Evolutionary conservation across 1,284 basidiomycete genomes (phyloP), one percentile per base, ranked within the genome.

Genomic region (Apiotrichum mycotoxinovorans): DNA sequence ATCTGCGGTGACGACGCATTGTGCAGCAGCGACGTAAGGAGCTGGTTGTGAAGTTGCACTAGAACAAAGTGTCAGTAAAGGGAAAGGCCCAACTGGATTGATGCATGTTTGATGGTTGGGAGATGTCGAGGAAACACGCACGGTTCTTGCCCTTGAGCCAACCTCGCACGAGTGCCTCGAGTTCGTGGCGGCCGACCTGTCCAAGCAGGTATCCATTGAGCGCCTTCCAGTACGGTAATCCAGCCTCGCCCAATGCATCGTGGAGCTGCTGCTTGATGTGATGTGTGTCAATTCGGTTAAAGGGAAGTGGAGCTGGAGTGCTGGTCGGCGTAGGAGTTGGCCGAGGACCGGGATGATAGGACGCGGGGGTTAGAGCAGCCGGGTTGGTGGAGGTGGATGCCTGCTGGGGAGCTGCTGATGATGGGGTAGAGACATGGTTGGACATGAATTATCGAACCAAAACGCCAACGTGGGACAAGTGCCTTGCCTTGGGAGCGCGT

Each of bases 261-360:
- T 90, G 80, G 56, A 91, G 85, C 15, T 90, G 80, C 68, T 89
- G 87, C 81, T 88, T 87, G 45, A 84, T 83, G 33, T 84, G 79
- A 9, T 69, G 65, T 1, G 66, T 68, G 52, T 74, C 73, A n/a
- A 63, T 60, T 14, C 69, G 56, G 15, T 66, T 57, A 44, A 72
- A 67, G 3, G 65, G 79, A 20, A 77, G 22, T 12, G 46, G 46
- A n/a, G 46, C 75, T 69, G 46, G 25, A 11, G 41, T 35, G 78
- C 61, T 54, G 84, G 80, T 25, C 20, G 81, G 81, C 7, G 84
- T 79, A 25, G 47, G 42, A 14, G 37, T 26, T 48, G 65, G 42
- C 70, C 73, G 52, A 3, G 68, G 23, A 77, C 79, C 53, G 74
- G 76, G 30, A 78, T 51, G 82, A 79, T 30, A 81, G 72, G 33